Percentiles rank a stretch among this genome's conserved stretches.
phyloP scores from a whole-genome alignment of 306 rosid genomes.

The cucumber (Cucumis sativus) region DNA sequence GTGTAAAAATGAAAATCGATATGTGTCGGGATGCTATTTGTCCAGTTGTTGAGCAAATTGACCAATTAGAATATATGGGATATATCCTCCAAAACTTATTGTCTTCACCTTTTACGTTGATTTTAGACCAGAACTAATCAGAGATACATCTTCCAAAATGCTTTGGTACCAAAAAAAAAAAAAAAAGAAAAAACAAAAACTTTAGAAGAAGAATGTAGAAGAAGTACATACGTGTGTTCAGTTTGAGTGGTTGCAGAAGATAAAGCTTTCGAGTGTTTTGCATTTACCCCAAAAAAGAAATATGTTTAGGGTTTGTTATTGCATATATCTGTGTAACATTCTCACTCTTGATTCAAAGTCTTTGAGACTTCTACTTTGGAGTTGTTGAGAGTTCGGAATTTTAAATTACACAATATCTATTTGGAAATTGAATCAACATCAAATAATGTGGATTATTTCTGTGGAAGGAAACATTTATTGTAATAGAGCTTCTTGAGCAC shows the following conservation, averaged over 20 bases:
- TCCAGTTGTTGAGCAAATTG: not conserved
- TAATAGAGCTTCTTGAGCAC: too few species aligned
- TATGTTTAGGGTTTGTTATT: too few species aligned
- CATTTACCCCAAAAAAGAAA: not conserved
- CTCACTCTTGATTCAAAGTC: too few species aligned
- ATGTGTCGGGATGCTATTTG: not conserved
- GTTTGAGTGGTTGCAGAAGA: not conserved
- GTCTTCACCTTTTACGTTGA: not conserved
- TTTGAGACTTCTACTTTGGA: not conserved
- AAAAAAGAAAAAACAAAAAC: not conserved
- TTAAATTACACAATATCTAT: too few species aligned
- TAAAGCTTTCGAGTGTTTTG: not conserved
- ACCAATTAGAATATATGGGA: not conserved
- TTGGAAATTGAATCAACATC: too few species aligned
- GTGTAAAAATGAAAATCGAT: not conserved
- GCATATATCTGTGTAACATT: not conserved
- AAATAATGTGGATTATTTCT: too few species aligned
- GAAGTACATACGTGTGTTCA: not conserved
- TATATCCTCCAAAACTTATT: conserved; percentile 5
- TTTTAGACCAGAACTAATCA: not conserved
- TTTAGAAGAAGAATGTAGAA: not conserved
- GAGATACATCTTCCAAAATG: not conserved
- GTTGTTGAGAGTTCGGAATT: too few species aligned
- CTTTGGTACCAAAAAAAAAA: not conserved
- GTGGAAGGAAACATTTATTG: too few species aligned